A percentile compares a stretch with the other conserved stretches of the same genome.
These are phyloP conservation scores for Cnidoscolus chayamansa DNA, from an alignment of 441 rosid genomes.

Conservation along the genomic window DNA sequence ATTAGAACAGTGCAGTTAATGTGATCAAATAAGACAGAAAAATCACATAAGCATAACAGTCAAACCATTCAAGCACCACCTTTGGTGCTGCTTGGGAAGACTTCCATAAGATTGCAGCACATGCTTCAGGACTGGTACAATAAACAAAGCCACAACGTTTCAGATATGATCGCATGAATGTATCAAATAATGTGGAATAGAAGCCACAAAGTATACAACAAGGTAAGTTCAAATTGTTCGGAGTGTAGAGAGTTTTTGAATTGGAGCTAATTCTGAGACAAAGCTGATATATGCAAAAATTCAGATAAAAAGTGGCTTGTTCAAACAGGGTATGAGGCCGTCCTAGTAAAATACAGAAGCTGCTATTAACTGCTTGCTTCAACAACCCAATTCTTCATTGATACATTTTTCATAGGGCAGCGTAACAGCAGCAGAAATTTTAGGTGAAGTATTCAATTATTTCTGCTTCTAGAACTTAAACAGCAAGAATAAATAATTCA, in stretches of 20 bases:
- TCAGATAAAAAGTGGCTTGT: neutral
- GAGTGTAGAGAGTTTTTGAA: too few species aligned
- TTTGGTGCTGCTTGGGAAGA: conserved; percentile 43
- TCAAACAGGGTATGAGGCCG: neutral
- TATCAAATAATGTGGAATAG: neutral
- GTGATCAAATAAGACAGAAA: neutral
- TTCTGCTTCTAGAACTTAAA: too few species aligned
- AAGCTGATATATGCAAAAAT: neutral
- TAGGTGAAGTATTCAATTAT: too few species aligned
- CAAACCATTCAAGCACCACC: conserved; percentile 24
- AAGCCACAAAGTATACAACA: neutral
- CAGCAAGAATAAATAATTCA: too few species aligned
- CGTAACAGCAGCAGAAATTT: neutral
- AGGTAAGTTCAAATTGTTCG: too few species aligned
- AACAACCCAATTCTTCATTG: neutral
- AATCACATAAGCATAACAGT: neutral
- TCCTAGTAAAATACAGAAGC: neutral
- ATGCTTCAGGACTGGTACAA: conserved; percentile 45
- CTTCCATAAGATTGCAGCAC: conserved; percentile 51
- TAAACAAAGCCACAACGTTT: conserved; percentile 16
- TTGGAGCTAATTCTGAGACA: neutral
- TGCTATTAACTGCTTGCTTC: neutral
- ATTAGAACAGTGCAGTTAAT: neutral
- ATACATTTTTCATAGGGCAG: neutral
- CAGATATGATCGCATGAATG: conserved; percentile 4